phyloP scores from a whole-genome alignment of 1,139 yeast species.

The Geotrichum klebahnii region DNA sequence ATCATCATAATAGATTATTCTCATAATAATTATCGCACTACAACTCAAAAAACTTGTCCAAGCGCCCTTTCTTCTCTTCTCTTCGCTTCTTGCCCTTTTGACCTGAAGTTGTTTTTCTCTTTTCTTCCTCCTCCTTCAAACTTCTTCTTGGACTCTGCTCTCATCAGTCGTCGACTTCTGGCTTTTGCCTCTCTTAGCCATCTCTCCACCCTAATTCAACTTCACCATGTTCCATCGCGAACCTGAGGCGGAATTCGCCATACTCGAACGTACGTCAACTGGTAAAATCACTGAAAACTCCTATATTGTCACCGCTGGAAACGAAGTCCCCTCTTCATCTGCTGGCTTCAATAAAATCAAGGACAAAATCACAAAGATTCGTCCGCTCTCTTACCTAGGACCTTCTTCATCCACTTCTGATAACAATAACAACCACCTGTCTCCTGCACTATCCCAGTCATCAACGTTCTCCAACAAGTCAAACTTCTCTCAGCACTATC shows the following conservation, averaged over 20 bases:
- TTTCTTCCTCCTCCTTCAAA: not conserved
- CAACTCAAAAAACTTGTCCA: no score
- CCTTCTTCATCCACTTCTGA: not conserved
- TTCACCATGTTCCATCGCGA: constrained; percentile 12
- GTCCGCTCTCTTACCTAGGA: constrained; percentile 11
- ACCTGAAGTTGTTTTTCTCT: no score
- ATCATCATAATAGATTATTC: no score
- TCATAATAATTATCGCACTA: no score
- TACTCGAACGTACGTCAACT: constrained; percentile 12
- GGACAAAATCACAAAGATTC: constrained; percentile 12
- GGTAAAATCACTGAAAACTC: constrained; percentile 13
- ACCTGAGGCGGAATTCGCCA: constrained; percentile 18
- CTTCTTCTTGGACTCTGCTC: not conserved
- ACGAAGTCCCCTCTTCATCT: constrained; percentile 1
- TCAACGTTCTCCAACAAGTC: no score
- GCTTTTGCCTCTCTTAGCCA: not conserved
- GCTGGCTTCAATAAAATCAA: constrained; percentile 7
- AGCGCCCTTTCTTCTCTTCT: no score
- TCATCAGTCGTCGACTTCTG: not conserved
- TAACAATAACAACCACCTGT: not conserved
- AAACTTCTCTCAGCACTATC: not conserved
- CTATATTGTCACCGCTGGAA: constrained; percentile 11
- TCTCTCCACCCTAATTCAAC: not conserved
- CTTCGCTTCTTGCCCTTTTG: no score
- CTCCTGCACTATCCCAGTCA: not conserved